These are phyloP conservation scores for Trypanosoma conorhini DNA, from an alignment of 208 protist species.

Conservation along the genomic window DNA sequence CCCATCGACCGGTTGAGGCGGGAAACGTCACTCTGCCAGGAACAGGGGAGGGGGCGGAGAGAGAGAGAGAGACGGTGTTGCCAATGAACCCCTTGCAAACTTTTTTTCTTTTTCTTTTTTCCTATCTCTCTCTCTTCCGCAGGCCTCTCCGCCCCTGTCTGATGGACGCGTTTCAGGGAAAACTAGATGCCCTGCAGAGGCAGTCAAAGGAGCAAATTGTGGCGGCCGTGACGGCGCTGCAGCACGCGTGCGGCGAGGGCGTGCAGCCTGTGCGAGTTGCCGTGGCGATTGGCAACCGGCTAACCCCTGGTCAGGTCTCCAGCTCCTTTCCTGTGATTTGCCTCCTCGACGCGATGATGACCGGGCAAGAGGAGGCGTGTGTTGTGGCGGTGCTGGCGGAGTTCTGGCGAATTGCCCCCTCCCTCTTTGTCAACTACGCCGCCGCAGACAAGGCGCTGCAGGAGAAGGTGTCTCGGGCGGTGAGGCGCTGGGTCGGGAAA, in stretches of 20 bases:
- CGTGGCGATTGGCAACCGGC: slow-evolving; percentile 62
- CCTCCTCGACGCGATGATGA: slow-evolving; percentile 60
- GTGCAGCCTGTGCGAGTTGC: slow-evolving; percentile 54
- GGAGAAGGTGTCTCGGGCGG: slow-evolving; percentile 56
- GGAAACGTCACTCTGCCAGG: no score
- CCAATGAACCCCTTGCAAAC: background rate
- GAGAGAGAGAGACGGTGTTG: background rate
- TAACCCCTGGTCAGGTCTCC: slow-evolving; percentile 47
- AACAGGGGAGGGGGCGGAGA: background rate
- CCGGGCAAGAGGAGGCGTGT: slow-evolving; percentile 12
- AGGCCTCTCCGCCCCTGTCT: background rate
- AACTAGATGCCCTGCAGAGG: slow-evolving; percentile 46
- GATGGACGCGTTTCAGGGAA: slow-evolving; percentile 59
- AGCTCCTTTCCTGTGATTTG: slow-evolving; percentile 70
- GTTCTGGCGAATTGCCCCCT: slow-evolving; percentile 49
- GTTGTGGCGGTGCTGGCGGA: slow-evolving; percentile 41
- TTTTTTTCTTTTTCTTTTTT: background rate
- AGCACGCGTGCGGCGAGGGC: slow-evolving; percentile 10
- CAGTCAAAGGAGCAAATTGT: slow-evolving; percentile 79
- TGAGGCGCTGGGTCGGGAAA: slow-evolving; percentile 61
- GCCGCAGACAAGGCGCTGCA: slow-evolving; percentile 31
- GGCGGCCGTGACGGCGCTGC: slow-evolving; percentile 14
- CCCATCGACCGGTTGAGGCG: no score
- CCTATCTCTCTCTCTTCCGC: background rate
- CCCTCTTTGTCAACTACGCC: slow-evolving; percentile 37